Evolutionary conservation across 495 filamentous ascomycete species (phyloP), one percentile per base, ranked within the genome.

Genomic region (Talaromyces adpressus): DNA sequence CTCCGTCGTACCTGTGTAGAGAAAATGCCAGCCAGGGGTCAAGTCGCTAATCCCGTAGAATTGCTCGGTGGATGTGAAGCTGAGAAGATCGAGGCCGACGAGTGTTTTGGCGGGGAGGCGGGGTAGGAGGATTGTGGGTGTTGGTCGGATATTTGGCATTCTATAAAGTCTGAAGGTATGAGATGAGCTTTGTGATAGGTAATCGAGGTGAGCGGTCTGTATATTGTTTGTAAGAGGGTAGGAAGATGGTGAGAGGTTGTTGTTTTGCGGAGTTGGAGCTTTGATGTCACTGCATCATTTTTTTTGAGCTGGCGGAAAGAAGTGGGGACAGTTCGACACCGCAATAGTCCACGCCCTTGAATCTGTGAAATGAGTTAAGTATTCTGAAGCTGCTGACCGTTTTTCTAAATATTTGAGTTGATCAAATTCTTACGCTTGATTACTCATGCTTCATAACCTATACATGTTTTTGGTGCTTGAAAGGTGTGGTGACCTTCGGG

Each of bases 21-120:
- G 71, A 65, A 88, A 87, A 64, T 89, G 86, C 75, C 79, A 84
- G 51, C 85, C 85, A 2, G 69, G 54, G 1, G 86, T 80, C 11
- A 88, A 59, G 63, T 84, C 77, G 62, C 82, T 82, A 67, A 89
- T 82, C 7, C 86, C 86, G 62, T 78, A 76, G 73, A 89, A 88
- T 29, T 79, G 79, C 34, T 79, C 63, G 22, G 81, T 78, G 0
- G 82, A 81, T 25, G 79, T 82, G 67, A 84, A 82, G 59, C 80
- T 80, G 62, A 83, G 75, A 14, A 84, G 77, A 65, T 84, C 78
- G 69, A 82, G 79, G 27, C 80, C 79, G 70, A 81, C 77, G 32
- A 83, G 69, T 56, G 80, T 81, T 60, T 77, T 78, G 6, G 79
- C 73, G 14, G 81, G 81, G 36, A 82, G 76, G 63, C 73, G 18